Conservation (phyloP, 2,329 filamentous ascomycete genomes). For the Trichoderma sp. region DNA sequence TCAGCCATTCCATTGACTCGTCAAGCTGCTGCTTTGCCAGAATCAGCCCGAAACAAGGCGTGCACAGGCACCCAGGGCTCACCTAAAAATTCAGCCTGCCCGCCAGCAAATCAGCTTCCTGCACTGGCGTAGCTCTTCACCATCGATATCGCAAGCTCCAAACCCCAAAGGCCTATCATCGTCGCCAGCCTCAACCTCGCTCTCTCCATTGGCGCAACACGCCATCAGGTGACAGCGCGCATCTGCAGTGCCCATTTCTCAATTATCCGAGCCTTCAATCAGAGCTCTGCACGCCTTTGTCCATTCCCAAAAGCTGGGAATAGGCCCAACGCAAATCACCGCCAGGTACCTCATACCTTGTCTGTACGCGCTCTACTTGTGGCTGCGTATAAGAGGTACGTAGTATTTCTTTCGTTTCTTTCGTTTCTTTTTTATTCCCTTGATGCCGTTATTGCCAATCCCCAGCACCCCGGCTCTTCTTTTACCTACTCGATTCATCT, state of each 20-base stretch:
- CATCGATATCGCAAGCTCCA: conserved; percentile 37
- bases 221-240: conserved; percentile 54
- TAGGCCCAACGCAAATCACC: conserved; percentile 6
- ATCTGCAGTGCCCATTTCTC: conserved; percentile 37
- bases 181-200: conserved; percentile 44
- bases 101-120: conserved; percentile 55
- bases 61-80: conserved; percentile 25
- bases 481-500: not conserved
- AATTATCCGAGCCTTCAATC: conserved; percentile 31
- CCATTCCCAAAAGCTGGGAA: conserved; percentile 20
- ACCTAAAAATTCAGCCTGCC: conserved; percentile 26
- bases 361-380: not conserved
- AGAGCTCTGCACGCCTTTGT: conserved; percentile 26
- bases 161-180: conserved; percentile 54
- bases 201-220: conserved; percentile 47
- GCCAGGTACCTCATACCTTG: not conserved
- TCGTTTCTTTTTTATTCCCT: not conserved
- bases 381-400: conserved; percentile 22
- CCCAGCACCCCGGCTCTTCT: not conserved
- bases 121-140: conserved; percentile 37
- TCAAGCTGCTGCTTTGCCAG: not conserved
- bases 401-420: not conserved
- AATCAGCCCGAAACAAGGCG: conserved; percentile 5
- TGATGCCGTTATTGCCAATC: conserved; percentile 12
- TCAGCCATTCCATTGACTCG: not conserved